Percentiles rank a stretch among this genome's conserved stretches.
Conservation (phyloP, 345 rosid species). For the Salix arbutifolia region DNA sequence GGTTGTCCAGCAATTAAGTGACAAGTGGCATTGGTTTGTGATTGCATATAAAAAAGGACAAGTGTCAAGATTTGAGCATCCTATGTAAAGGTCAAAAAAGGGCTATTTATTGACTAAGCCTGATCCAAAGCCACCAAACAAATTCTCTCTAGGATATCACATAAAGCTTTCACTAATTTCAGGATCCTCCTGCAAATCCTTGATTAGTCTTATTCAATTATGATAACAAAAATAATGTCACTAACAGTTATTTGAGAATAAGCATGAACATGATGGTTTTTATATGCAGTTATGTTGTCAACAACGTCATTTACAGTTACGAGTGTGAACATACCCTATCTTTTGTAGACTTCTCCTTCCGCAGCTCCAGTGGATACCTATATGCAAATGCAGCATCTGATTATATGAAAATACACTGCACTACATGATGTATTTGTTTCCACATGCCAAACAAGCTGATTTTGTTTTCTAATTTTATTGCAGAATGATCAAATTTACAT, state of each 20-base stretch:
- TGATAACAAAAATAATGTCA: too few species aligned
- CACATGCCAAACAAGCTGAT: not conserved
- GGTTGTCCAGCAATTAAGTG: too few species aligned
- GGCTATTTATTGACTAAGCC: too few species aligned
- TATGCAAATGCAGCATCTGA: slow-evolving; percentile 7
- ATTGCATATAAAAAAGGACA: too few species aligned
- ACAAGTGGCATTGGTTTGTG: too few species aligned
- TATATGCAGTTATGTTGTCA: not conserved
- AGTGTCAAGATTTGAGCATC: too few species aligned
- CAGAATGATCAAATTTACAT: not conserved
- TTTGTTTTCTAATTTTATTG: not conserved
- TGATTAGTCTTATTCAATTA: too few species aligned
- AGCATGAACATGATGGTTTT: not conserved
- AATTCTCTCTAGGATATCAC: too few species aligned
- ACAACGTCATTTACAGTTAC: not conserved
- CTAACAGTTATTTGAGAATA: not conserved
- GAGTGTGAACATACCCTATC: slow-evolving; percentile 54
- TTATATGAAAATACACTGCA: not conserved
- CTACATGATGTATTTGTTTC: not conserved
- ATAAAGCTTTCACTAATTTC: too few species aligned
- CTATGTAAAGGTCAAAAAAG: too few species aligned
- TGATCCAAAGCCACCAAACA: too few species aligned
- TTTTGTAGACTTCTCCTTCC: slow-evolving; percentile 86
- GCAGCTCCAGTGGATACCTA: slow-evolving; percentile 92
- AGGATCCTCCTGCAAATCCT: too few species aligned